Conservation (phyloP, 345 rosid genomes). For the Eucalyptus polybractea region DNA sequence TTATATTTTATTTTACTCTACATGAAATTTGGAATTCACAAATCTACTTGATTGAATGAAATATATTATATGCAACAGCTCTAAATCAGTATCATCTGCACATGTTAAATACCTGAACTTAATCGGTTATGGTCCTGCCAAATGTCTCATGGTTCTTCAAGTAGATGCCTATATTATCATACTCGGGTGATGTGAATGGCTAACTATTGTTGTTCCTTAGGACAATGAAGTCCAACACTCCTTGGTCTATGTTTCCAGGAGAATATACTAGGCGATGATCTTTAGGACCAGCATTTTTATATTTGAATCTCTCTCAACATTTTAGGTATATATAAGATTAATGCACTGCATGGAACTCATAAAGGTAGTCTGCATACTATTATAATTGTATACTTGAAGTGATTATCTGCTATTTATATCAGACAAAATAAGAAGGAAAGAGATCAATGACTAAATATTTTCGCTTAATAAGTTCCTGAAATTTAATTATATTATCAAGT, state of each 20-base stretch:
- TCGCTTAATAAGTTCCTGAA: background rate
- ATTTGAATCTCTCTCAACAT: background rate
- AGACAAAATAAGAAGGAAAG: background rate
- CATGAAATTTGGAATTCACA: background rate
- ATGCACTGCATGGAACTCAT: background rate
- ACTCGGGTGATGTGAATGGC: background rate
- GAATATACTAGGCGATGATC: background rate
- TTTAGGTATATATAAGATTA: background rate
- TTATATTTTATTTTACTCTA: background rate
- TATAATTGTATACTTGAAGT: background rate
- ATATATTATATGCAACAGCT: background rate
- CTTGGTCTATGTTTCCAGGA: background rate
- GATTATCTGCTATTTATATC: background rate
- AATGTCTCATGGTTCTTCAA: background rate
- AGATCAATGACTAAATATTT: background rate
- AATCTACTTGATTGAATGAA: background rate
- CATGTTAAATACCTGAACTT: background rate
- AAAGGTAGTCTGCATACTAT: background rate
- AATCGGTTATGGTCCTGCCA: background rate
- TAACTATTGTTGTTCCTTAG: background rate
- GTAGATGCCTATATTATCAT: background rate
- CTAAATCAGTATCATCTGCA: background rate
- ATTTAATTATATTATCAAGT: background rate
- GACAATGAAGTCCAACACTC: background rate
- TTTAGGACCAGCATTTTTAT: background rate